Conservation (phyloP, 495 filamentous ascomycete species). For the Diplogelasinospora grovesii region DNA sequence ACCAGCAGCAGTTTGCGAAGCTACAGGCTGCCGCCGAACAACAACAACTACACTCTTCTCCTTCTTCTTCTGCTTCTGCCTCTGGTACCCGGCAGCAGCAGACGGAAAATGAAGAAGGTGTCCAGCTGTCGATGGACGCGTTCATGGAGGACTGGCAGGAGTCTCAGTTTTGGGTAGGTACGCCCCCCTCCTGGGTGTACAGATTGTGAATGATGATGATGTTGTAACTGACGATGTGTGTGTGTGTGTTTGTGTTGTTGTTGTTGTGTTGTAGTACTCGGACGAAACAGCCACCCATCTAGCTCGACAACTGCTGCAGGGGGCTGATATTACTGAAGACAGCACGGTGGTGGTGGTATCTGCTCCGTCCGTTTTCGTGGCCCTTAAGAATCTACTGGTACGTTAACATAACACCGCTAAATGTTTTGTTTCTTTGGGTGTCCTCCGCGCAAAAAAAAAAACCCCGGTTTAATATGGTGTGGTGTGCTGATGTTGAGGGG, state of each 20-base stretch:
- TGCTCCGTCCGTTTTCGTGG: constrained; percentile 69
- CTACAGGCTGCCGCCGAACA: constrained; percentile 43
- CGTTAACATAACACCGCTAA: no score
- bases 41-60: no score
- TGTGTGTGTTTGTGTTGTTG: no score
- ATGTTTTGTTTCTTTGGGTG: no score
- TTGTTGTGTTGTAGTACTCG: constrained; percentile 65
- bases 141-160: constrained; percentile 80
- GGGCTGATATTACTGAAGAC: constrained; percentile 41
- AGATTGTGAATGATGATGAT: not conserved
- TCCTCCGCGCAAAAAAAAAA: no score
- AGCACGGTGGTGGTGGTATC: constrained; percentile 62
- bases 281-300: constrained; percentile 58
- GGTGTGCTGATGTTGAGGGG: no score
- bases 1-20: constrained; percentile 57
- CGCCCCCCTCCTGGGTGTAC: not conserved
- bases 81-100: no score
- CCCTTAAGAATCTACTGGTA: constrained; percentile 61
- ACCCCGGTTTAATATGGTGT: no score
- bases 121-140: constrained; percentile 56
- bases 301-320: constrained; percentile 56
- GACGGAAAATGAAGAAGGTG: not conserved
- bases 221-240: no score
- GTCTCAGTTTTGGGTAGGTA: constrained; percentile 67
- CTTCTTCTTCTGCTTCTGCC: no score